phyloP scores from a whole-genome alignment of 1,139 yeast genomes.

The Hanseniaspora sp. region DNA sequence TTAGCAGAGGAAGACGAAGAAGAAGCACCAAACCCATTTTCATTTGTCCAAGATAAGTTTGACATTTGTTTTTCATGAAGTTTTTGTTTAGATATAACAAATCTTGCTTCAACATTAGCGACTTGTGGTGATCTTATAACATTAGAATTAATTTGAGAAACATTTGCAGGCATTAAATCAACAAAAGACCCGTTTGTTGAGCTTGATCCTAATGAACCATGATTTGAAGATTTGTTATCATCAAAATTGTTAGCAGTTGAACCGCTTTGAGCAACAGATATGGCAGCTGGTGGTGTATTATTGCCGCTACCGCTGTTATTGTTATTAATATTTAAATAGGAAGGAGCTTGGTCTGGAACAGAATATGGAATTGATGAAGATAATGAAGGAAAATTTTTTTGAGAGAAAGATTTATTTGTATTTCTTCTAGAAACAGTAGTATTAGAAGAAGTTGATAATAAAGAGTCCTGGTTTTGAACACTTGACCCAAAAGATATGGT shows the following conservation, averaged over 20 bases:
- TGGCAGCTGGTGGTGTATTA: conserved; percentile 19
- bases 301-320: conserved; percentile 17
- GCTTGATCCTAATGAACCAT: conserved; percentile 19
- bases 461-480: conserved; percentile 9
- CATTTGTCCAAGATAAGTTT: conserved; percentile 19
- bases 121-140: conserved; percentile 63
- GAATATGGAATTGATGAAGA: conserved; percentile 60
- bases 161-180: conserved; percentile 44
- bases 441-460: background rate
- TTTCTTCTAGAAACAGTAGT: conserved; percentile 1
- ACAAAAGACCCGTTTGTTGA: conserved; percentile 29
- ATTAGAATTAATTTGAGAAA: conserved; percentile 42
- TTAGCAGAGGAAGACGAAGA: conserved; percentile 22
- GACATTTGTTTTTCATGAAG: conserved; percentile 42
- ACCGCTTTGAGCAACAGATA: conserved; percentile 24
- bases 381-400: conserved; percentile 30
- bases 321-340: conserved; percentile 16
- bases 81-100: conserved; percentile 61
- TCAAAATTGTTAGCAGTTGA: background rate
- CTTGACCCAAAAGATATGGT: conserved; percentile 23
- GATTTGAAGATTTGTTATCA: background rate
- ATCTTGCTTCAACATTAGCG: conserved; percentile 54
- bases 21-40: conserved; percentile 21
- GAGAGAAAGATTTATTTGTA: conserved; percentile 15
- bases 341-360: conserved; percentile 39